Evolutionary conservation across 768 basidiomycete genomes (phyloP).

Genomic region (Auriscalpium vulgare): DNA sequence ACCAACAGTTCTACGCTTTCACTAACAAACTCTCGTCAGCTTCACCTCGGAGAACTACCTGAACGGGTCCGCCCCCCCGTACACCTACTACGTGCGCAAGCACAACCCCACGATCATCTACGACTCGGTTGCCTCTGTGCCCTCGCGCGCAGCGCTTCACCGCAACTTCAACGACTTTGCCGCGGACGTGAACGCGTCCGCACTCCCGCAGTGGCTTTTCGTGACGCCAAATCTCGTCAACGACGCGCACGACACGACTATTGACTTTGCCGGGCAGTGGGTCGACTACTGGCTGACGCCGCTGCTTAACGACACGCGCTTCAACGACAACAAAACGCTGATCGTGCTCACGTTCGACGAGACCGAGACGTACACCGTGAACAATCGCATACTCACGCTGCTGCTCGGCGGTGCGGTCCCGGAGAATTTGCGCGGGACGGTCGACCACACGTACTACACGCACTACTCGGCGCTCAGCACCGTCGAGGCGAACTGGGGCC

Average conservation of each 20-base stretch:
- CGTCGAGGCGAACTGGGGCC: slow-evolving; percentile 53
- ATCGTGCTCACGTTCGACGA: slow-evolving; percentile 62
- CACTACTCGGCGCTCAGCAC: slow-evolving; percentile 54
- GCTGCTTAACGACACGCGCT: slow-evolving; percentile 38
- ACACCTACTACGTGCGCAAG: slow-evolving; percentile 49
- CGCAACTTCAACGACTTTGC: slow-evolving; percentile 61
- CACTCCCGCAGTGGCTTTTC: slow-evolving; percentile 52
- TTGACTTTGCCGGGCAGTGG: slow-evolving; percentile 40
- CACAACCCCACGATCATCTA: slow-evolving; percentile 47
- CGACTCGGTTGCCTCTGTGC: slow-evolving; percentile 39
- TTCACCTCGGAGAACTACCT: slow-evolving; percentile 31
- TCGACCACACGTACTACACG: slow-evolving; percentile 48
- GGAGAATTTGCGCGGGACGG: slow-evolving; percentile 29
- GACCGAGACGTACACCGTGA: slow-evolving; percentile 31
- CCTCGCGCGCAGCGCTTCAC: slow-evolving; percentile 33
- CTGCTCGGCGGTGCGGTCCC: slow-evolving; percentile 43
- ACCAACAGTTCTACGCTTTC: background rate
- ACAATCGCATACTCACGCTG: slow-evolving; percentile 40
- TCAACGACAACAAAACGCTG: slow-evolving; percentile 48
- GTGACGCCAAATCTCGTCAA: slow-evolving; percentile 54
- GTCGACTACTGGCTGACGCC: slow-evolving; percentile 43
- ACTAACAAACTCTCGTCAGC: slow-evolving; percentile 15
- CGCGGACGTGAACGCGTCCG: slow-evolving; percentile 39
- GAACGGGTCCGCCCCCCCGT: slow-evolving; percentile 24
- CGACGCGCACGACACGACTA: slow-evolving; percentile 53